Evolutionary conservation across 495 filamentous ascomycete species (phyloP).

Genomic region (Penicillium verhagenii): DNA sequence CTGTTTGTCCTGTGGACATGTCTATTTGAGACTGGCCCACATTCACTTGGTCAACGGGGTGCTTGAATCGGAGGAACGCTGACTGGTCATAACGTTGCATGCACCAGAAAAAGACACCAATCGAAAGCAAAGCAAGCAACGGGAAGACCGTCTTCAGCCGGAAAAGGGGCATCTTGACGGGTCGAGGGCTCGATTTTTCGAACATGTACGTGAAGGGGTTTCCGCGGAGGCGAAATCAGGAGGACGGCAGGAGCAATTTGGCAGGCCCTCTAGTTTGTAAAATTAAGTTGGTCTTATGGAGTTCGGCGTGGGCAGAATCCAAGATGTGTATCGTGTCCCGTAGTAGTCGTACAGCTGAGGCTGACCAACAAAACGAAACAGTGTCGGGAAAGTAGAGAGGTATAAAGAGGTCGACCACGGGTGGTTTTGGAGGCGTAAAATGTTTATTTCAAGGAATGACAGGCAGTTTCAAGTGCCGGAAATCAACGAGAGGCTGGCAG

Average conservation of each 20-base stretch:
- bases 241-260: not conserved
- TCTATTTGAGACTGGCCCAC: conserved; percentile 17
- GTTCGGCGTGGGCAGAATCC: conserved; percentile 6
- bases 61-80: conserved; percentile 44
- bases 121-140: conserved; percentile 42
- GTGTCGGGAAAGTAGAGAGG: not conserved
- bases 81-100: conserved; percentile 45
- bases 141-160: conserved; percentile 47
- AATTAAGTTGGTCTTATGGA: conserved; percentile 2
- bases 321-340: conserved; percentile 16
- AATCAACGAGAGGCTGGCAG: conserved; percentile 36
- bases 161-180: conserved; percentile 46
- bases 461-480: conserved; percentile 28
- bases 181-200: conserved; percentile 31
- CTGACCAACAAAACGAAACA: conserved; percentile 5
- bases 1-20: conserved; percentile 13
- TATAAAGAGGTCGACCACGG: not conserved
- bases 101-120: conserved; percentile 48
- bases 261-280: conserved; percentile 1
- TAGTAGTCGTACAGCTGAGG: conserved; percentile 11
- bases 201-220: conserved; percentile 33
- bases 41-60: conserved; percentile 33
- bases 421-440: not conserved
- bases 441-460: conserved; percentile 23
- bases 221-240: not conserved